Base-by-base conservation (phyloP, 306 rosid species). In the Coriaria nepalensis region DNA sequence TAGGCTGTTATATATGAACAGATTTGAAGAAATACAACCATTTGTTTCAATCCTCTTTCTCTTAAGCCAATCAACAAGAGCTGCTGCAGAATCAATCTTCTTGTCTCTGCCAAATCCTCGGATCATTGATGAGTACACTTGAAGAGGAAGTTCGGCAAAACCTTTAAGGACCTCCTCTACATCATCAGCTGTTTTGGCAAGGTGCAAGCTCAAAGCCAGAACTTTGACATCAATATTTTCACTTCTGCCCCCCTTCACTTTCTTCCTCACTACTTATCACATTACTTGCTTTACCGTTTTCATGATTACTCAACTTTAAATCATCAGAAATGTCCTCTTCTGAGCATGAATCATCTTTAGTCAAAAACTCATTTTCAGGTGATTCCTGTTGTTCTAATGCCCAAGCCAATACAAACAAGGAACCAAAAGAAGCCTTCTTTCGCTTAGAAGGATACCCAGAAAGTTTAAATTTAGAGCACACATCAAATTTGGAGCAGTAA, bases 21-120 rank as follows among this genome's bases (percentile, higher is more conserved):
- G 62, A 46, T 85, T 90, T 11, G 87, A 94, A 6, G 73, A 52
- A 56, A 79, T 65, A 10, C 61, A 45, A 35, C 86, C 93, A 56
- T 68, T 40, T 9, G 71, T 74, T 67, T 85, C 83, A 10, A 35
- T 54, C 56, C 68, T 79, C 69, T 72, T 82, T 69, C 71, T 90
- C 78, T 85, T 85, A 63, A 90, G 74, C 93, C 95, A 85, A 34
- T 71, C 63, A n/a, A 77, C 71, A 63, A 79, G 67, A 71, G 83
- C 67, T 60, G 79, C 41, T 2, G 93, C 98, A 6, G 92, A 68
- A 54, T 71, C 76, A 70, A 79, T 59, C 56, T 64, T 68, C 75
- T 78, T 81, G 38, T 81, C 94, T 56, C 60, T 79, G 35, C 98
- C 96, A 64, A 85, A 75, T 71, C 94, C 82, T 49, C 76, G 69